Evolutionary conservation across 805 yeast species (phyloP), one percentile per base, ranked within the genome.

Genomic region (Brettanomyces naardenensis): DNA sequence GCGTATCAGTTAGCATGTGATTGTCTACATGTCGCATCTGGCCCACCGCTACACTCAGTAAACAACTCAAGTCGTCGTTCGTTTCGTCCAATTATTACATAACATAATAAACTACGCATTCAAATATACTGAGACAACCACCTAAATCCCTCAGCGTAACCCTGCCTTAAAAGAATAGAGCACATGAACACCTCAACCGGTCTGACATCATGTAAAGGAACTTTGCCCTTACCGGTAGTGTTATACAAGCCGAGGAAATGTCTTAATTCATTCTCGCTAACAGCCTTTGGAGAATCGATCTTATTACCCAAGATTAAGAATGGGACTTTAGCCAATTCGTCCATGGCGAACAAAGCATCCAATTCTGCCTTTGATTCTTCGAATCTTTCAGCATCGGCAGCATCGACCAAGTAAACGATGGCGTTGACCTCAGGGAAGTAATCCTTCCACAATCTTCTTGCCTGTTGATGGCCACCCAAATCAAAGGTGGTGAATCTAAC

Each of bases 391-490:
- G 92, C 80, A 59, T 92, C 98, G 39, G 97, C 97, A 40, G 95
- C 94, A 61, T 92, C 99, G 23, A 92, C 97, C 42, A 92, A 70
- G 63, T 84, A 92, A 23, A 92, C 97, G 49, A 92, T 92, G 40
- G 97, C 98, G 62, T 88, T 85, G 35, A 92, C 99, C 67, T 92
- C 99, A 42, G 99, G 99, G 81, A 92, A 92, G 64, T 92, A 92
- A 62, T 92, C 97, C 61, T 89, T 89, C 99, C 99, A 92, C 58
- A 92, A 78, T 67, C 98, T 87, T 68, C 99, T 89, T 35, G 99
- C 97, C 67, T 90, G 97, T 62, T 77, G 81, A 69, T 92, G 99
- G 31, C 99, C 99, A 65, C 99, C 99, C 52, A 92, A 73, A 63
- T 92, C 99, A 54, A 92, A 92, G 21, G 99, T 92, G 43, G 99